Percentiles rank a stretch among this genome's conserved stretches.
phyloP scores from a whole-genome alignment of 1,284 basidiomycete genomes.

The Fomitopsis palustris region DNA sequence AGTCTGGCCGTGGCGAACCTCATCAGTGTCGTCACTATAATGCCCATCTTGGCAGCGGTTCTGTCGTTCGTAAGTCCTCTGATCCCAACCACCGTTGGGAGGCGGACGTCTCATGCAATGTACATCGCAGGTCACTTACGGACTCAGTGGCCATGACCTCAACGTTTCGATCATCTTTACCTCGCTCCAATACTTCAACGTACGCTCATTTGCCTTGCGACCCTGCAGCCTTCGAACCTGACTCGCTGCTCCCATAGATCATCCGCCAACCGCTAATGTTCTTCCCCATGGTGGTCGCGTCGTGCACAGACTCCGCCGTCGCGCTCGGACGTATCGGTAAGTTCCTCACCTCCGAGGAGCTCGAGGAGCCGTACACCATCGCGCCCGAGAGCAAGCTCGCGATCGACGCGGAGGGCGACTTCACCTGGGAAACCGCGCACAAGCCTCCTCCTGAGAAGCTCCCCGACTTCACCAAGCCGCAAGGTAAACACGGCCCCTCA shows the following conservation, averaged over 20 bases:
- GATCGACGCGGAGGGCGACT: constrained; percentile 60
- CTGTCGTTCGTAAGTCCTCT: constrained; percentile 59
- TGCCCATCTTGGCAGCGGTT: constrained; percentile 68
- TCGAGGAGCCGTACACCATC: constrained; percentile 8
- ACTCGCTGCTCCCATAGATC: constrained; percentile 29
- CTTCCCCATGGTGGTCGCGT: constrained; percentile 49
- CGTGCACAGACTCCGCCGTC: constrained; percentile 56
- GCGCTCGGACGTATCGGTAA: constrained; percentile 56
- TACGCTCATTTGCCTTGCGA: constrained; percentile 30
- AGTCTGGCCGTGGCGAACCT: constrained; percentile 52
- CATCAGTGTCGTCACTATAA: constrained; percentile 54
- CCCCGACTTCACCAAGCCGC: background rate
- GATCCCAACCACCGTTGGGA: background rate
- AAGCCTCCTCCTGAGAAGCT: constrained; percentile 24
- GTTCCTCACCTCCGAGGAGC: constrained; percentile 44
- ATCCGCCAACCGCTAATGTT: constrained; percentile 51
- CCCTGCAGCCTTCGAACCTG: background rate
- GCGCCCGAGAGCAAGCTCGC: constrained; percentile 32
- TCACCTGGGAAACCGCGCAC: constrained; percentile 60
- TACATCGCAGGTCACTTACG: constrained; percentile 58
- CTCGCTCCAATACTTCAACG: constrained; percentile 73
- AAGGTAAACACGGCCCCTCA: background rate
- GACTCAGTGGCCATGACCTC: constrained; percentile 59
- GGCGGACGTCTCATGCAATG: background rate
- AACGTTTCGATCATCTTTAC: constrained; percentile 72